Evolutionary conservation across 1,284 basidiomycete species (phyloP), one percentile per base, ranked within the genome.

Genomic region (Ustilago lituana): DNA sequence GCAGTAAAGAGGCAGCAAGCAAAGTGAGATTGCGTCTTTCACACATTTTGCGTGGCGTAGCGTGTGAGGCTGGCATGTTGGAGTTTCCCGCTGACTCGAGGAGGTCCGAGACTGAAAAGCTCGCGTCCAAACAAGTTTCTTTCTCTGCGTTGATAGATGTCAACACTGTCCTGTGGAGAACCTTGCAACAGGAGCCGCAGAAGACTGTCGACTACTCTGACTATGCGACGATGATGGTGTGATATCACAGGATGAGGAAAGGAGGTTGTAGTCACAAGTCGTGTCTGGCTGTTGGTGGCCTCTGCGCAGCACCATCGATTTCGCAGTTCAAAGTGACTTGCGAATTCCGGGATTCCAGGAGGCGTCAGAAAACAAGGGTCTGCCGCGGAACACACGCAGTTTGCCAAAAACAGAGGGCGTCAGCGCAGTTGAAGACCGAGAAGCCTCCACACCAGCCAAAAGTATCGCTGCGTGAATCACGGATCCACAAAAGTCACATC

Each of bases 381-480:
- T 50, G 10, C 7, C 20, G 14, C n/a, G n/a, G n/a, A n/a, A n/a
- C n/a, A n/a, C n/a, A n/a, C n/a, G n/a, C n/a, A n/a, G n/a, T n/a
- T n/a, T n/a, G n/a, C n/a, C n/a, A n/a, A n/a, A n/a, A n/a, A n/a
- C n/a, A n/a, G n/a, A n/a, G n/a, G n/a, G n/a, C n/a, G n/a, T n/a
- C n/a, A n/a, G n/a, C n/a, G n/a, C 24, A 10, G 44, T 26, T 11
- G 15, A 7, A 35, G 20, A 31, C 37, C 29, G 29, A 43, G 33
- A 36, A 44, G 51, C 51, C 51, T 53, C 51, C 51, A 53, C 51
- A 53, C 51, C n/a, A n/a, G n/a, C n/a, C 27, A 38, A 44, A 32
- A 24, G 10, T 5, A 26, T 29, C 27, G 12, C 27, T n/a, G n/a
- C n/a, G n/a, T n/a, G n/a, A 29, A 29, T 29, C 27, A 6, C 27